These are phyloP conservation scores for Botrytis aclada DNA, from an alignment of 2,329 filamentous ascomycete species.

Conservation along the genomic window DNA sequence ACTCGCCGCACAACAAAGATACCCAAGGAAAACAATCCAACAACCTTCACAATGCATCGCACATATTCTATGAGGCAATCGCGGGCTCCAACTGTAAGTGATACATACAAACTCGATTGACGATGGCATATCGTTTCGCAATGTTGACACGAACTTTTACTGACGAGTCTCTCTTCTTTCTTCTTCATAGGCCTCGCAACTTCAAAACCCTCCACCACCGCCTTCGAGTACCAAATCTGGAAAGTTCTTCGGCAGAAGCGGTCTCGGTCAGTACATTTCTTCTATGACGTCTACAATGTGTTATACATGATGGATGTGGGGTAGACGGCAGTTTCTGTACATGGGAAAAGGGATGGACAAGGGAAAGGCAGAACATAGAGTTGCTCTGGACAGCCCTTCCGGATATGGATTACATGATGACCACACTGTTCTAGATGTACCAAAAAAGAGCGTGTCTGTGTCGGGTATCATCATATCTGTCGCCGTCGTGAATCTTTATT, in stretches of 20 bases:
- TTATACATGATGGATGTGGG: background rate
- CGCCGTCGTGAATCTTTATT: background rate
- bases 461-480: background rate
- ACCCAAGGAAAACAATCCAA: background rate
- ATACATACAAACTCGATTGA: slow-evolving; percentile 1
- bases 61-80: slow-evolving; percentile 99
- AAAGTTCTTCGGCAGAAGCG: slow-evolving; percentile 81
- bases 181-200: slow-evolving; percentile 46
- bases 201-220: slow-evolving; percentile 90
- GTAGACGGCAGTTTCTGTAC: background rate
- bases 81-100: slow-evolving; percentile 86
- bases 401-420: background rate
- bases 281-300: slow-evolving; percentile 23
- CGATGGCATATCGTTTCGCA: background rate
- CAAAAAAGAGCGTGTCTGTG: background rate
- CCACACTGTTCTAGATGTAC: background rate
- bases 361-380: background rate
- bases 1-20: background rate
- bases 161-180: slow-evolving; percentile 10
- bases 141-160: slow-evolving; percentile 10
- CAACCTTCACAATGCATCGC: slow-evolving; percentile 72
- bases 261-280: slow-evolving; percentile 62
- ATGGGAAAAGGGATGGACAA: background rate
- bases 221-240: slow-evolving; percentile 86
- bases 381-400: background rate